Evolutionary conservation across 768 basidiomycete species (phyloP).

Genomic region (Boletus subcaerulescens): DNA sequence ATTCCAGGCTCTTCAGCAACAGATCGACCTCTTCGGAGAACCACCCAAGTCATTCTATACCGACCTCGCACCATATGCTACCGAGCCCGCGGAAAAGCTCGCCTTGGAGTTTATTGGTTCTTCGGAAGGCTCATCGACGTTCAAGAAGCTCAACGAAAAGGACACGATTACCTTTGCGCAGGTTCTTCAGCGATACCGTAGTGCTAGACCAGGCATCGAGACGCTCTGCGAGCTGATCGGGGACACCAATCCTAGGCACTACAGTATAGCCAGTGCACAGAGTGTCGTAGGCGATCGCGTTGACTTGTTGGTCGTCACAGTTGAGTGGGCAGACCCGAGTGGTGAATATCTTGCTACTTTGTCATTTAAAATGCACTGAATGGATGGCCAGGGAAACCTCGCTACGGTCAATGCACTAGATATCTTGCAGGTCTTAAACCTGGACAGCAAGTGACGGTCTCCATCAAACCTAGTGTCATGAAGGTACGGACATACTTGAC

Average conservation of each 20-base stretch:
- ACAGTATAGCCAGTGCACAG: constrained; percentile 96
- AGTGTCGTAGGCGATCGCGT: constrained; percentile 93
- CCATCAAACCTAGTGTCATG: constrained; percentile 99
- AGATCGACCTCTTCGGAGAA: constrained; percentile 93
- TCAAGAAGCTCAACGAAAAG: constrained; percentile 94
- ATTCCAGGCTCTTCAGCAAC: constrained; percentile 93
- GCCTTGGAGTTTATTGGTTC: constrained; percentile 90
- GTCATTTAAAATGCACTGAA: constrained; percentile 1
- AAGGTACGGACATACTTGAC: constrained; percentile 53
- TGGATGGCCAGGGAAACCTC: constrained; percentile 52
- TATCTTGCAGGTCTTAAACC: constrained; percentile 82
- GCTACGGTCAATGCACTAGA: constrained; percentile 94
- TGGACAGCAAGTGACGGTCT: constrained; percentile 94
- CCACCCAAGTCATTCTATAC: constrained; percentile 96
- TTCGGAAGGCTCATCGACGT: constrained; percentile 85
- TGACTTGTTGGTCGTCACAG: constrained; percentile 92
- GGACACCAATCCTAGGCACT: constrained; percentile 96
- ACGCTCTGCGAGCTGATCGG: constrained; percentile 85
- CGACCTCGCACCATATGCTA: constrained; percentile 77
- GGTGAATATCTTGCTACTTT: constrained; percentile 47
- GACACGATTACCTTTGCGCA: constrained; percentile 95
- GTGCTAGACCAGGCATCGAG: constrained; percentile 80
- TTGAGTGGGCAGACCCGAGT: constrained; percentile 85
- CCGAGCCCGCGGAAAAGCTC: constrained; percentile 63
- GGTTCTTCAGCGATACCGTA: constrained; percentile 69